A percentile compares a stretch with the other conserved stretches of the same genome.
Evolutionary conservation across 768 basidiomycete species (phyloP).

Genomic region (Russula dissimulans): DNA sequence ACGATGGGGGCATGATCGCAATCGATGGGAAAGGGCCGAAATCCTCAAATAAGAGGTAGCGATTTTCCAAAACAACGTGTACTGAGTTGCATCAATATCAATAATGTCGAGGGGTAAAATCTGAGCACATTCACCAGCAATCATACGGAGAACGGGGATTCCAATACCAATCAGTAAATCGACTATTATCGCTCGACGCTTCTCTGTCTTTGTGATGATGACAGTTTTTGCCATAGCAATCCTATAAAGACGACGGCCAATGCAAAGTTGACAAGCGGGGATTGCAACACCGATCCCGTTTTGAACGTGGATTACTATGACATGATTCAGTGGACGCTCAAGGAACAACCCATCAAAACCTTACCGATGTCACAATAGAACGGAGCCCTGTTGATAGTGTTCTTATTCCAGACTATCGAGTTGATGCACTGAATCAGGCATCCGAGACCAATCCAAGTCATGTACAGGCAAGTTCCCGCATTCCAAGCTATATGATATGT

Average conservation of each 20-base stretch:
- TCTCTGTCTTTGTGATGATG: slow-evolving; percentile 19
- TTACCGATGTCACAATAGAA: slow-evolving; percentile 51
- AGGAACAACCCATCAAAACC: slow-evolving; percentile 13
- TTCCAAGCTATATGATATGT: slow-evolving; percentile 42
- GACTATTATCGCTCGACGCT: neutral
- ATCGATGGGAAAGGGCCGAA: slow-evolving; percentile 35
- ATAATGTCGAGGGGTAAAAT: neutral
- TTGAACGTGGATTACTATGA: slow-evolving; percentile 32
- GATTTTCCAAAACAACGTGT: neutral
- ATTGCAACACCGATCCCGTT: slow-evolving; percentile 30
- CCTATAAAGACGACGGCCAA: slow-evolving; percentile 40
- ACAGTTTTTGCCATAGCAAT: slow-evolving; percentile 31
- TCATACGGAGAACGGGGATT: slow-evolving; percentile 9
- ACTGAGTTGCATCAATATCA: neutral
- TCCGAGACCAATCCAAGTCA: slow-evolving; percentile 47
- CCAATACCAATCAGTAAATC: slow-evolving; percentile 25
- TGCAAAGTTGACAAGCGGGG: slow-evolving; percentile 34
- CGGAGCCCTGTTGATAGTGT: slow-evolving; percentile 37
- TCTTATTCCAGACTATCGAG: slow-evolving; percentile 59
- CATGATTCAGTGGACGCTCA: neutral
- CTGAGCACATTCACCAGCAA: neutral
- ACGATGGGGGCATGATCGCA: slow-evolving; percentile 25
- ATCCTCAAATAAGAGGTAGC: slow-evolving; percentile 26
- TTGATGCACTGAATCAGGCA: slow-evolving; percentile 40
- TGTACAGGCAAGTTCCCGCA: slow-evolving; percentile 63